Conservation (phyloP, 1,284 basidiomycete genomes). For the Trichosporon sp. region DNA sequence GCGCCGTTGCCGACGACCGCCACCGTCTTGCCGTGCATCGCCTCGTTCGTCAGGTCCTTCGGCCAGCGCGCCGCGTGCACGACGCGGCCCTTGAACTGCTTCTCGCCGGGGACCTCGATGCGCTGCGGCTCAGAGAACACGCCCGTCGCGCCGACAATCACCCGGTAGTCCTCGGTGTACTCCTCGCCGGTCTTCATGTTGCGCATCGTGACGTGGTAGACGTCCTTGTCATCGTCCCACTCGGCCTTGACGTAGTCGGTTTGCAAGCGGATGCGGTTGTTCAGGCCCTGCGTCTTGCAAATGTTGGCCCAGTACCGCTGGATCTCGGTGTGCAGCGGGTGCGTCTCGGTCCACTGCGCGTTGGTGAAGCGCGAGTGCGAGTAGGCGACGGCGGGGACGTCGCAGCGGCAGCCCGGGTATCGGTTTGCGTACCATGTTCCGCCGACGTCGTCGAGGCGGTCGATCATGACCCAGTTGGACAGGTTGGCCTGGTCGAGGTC, state of each 20-base stretch:
- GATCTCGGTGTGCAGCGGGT: slow-evolving; percentile 18
- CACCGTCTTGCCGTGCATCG: slow-evolving; percentile 21
- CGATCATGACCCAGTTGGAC: slow-evolving; percentile 18
- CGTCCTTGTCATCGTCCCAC: slow-evolving; percentile 8
- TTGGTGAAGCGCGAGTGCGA: slow-evolving; percentile 19
- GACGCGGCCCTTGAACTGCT: slow-evolving; percentile 22
- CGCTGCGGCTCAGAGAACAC: slow-evolving; percentile 24
- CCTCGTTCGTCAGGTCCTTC: slow-evolving; percentile 15
- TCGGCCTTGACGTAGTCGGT: slow-evolving; percentile 1
- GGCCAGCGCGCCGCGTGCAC: slow-evolving; percentile 28
- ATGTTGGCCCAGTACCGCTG: slow-evolving; percentile 18
- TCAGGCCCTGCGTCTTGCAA: slow-evolving; percentile 4
- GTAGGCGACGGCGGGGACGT: slow-evolving; percentile 17
- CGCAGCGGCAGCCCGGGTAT: slow-evolving; percentile 11
- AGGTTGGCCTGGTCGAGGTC: slow-evolving; percentile 15
- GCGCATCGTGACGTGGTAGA: slow-evolving; percentile 8
- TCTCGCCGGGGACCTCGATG: slow-evolving; percentile 24
- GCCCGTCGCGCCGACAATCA: slow-evolving; percentile 29
- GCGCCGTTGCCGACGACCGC: slow-evolving; percentile 20
- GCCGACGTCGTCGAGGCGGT: slow-evolving; percentile 16
- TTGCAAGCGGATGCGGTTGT: not conserved
- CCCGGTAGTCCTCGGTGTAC: slow-evolving; percentile 11
- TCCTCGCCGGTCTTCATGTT: slow-evolving; percentile 1
- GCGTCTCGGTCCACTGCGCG: slow-evolving; percentile 19
- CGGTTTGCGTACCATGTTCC: slow-evolving; percentile 21